Conservation (phyloP, 208 protist species). For the Hexamita inflata region DNA sequence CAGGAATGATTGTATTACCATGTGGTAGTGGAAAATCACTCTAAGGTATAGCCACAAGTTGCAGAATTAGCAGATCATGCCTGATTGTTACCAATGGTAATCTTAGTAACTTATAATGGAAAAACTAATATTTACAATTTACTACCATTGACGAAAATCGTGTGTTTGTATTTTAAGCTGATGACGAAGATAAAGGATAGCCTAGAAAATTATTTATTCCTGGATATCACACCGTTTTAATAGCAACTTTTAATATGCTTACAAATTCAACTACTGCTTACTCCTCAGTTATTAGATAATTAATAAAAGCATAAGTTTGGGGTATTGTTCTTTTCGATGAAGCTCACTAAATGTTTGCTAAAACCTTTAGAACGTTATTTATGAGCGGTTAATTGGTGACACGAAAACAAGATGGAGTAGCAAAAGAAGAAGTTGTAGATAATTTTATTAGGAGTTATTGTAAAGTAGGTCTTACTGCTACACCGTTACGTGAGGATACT, state of each 20-base stretch:
- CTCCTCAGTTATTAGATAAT: neutral
- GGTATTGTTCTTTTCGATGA: constrained; percentile 27
- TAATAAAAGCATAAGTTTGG: neutral
- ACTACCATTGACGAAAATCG: neutral
- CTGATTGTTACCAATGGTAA: constrained; percentile 22
- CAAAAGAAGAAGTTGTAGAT: too few species aligned
- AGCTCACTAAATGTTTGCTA: constrained; percentile 1
- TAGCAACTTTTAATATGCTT: constrained; percentile 21
- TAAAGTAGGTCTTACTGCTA: constrained; percentile 11
- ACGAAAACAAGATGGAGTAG: too few species aligned
- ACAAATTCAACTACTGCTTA: neutral
- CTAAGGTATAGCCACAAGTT: neutral
- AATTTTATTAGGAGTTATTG: constrained; percentile 2
- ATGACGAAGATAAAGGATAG: constrained; percentile 4
- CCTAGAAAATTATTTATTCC: too few species aligned
- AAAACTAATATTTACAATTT: constrained; percentile 14
- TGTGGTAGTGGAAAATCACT: constrained; percentile 23
- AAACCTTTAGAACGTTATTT: constrained; percentile 15
- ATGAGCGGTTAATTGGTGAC: neutral
- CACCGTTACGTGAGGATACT: constrained; percentile 13
- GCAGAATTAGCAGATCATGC: constrained; percentile 1
- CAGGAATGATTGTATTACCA: constrained; percentile 11
- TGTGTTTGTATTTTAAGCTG: constrained; percentile 5
- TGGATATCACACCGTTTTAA: constrained; percentile 25
- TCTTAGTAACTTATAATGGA: constrained; percentile 9